A percentile compares a stretch with the other conserved stretches of the same genome.
Evolutionary conservation across 192 early-diverging fungal species (phyloP).

Genomic region (Thamnidium elegans): DNA sequence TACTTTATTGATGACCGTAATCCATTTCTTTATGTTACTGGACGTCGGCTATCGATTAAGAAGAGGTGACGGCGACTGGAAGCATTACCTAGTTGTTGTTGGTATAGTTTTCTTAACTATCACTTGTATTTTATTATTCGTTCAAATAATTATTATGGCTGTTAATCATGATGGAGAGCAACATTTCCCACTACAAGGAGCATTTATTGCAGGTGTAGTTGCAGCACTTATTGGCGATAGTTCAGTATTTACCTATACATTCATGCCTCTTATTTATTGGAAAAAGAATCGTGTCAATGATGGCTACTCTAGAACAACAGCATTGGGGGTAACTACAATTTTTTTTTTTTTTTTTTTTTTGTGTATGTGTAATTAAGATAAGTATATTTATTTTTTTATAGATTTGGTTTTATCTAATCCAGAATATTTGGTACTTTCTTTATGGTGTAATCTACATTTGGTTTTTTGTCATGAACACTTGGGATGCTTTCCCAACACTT

Average conservation of each 20-base stretch:
- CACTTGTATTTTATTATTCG: background rate
- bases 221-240: background rate
- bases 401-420: conserved; percentile 13
- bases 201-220: background rate
- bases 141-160: background rate
- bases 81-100: background rate
- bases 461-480: conserved; percentile 10
- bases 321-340: conserved; percentile 8
- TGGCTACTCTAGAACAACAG: conserved; percentile 9
- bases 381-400: background rate
- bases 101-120: background rate
- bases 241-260: conserved; percentile 14
- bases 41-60: conserved; percentile 10
- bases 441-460: conserved; percentile 11
- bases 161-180: background rate
- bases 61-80: background rate
- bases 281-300: background rate
- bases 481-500: background rate
- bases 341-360: too few species aligned
- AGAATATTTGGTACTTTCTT: background rate
- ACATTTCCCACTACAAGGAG: background rate
- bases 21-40: conserved; percentile 10
- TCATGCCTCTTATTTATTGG: conserved; percentile 16
- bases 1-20: conserved; percentile 9
- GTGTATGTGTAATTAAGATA: background rate